Percentiles rank a stretch among this genome's conserved stretches.
Conservation (phyloP, 805 yeast species). For the Lipomyces yamanashiensis region DNA sequence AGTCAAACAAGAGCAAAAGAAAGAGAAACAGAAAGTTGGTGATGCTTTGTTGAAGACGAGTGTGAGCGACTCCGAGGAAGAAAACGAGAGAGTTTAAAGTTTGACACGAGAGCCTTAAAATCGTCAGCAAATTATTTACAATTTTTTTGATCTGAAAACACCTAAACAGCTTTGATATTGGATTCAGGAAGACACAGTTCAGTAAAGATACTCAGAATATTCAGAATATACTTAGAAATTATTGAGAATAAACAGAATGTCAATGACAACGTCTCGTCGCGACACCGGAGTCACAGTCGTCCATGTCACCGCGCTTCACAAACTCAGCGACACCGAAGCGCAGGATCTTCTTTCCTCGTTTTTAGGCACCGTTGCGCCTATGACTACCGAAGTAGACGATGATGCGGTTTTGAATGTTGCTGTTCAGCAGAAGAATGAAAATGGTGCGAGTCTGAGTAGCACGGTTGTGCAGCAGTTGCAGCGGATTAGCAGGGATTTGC, state of each 20-base stretch:
- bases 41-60: not conserved
- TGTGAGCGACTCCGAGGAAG: not conserved
- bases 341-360: slow-evolving; percentile 38
- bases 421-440: not conserved
- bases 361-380: slow-evolving; percentile 45
- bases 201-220: not conserved
- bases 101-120: not conserved
- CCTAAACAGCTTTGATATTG: too few relatives aligned
- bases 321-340: slow-evolving; percentile 38
- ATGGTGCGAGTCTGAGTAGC: slow-evolving; percentile 42
- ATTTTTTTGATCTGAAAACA: too few relatives aligned
- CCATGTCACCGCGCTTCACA: slow-evolving; percentile 33
- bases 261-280: slow-evolving; percentile 13
- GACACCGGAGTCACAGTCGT: slow-evolving; percentile 37
- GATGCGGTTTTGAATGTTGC: not conserved
- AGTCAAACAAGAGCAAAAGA: not conserved
- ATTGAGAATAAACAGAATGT: slow-evolving; percentile 20
- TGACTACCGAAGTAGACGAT: not conserved
- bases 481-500: slow-evolving; percentile 74
- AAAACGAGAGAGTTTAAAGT: not conserved
- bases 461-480: slow-evolving; percentile 64
- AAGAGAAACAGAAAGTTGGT: not conserved
- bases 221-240: too few relatives aligned
- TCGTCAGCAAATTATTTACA: too few relatives aligned
- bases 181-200: too few relatives aligned